A percentile compares a stretch with the other conserved stretches of the same genome.
These are phyloP conservation scores for Salvia rosmarinus DNA, from an alignment of 257 asterid genomes.

Conservation along the genomic window DNA sequence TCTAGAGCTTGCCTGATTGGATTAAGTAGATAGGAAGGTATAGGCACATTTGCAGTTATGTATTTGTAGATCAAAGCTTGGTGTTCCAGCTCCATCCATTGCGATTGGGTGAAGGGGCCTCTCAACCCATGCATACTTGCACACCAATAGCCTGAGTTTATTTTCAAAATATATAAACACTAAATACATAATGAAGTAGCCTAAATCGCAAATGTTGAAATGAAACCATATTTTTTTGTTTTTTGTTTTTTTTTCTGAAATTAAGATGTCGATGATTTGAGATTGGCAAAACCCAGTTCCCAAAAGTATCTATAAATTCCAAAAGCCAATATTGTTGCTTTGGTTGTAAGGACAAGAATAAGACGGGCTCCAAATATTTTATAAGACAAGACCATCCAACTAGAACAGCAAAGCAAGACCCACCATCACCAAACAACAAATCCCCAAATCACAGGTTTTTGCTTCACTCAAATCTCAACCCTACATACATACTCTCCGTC, in stretches of 20 bases:
- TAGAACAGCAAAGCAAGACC: constrained; percentile 32
- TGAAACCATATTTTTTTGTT: too few species aligned
- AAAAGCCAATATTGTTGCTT: constrained; percentile 1
- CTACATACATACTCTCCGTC: not conserved
- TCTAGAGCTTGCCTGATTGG: constrained; percentile 78
- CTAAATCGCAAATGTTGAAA: too few species aligned
- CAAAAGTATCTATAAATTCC: too few species aligned
- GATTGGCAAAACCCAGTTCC: too few species aligned
- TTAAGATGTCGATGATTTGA: too few species aligned
- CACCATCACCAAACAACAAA: constrained; percentile 14
- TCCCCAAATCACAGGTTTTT: constrained; percentile 23
- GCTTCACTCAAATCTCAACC: constrained; percentile 6
- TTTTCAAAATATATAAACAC: not conserved
- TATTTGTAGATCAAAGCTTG: constrained; percentile 88
- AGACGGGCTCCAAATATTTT: constrained; percentile 22
- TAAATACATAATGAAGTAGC: too few species aligned
- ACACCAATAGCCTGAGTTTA: constrained; percentile 47
- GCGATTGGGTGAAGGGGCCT: constrained; percentile 73
- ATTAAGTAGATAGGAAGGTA: constrained; percentile 65
- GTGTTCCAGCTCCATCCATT: constrained; percentile 79
- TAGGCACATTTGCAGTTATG: constrained; percentile 67
- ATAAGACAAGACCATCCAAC: constrained; percentile 31
- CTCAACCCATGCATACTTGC: constrained; percentile 52
- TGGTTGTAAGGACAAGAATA: constrained; percentile 25
- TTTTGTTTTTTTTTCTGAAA: too few species aligned